Conservation (phyloP, 768 basidiomycete species). For the Pulveroboletus sp. region DNA sequence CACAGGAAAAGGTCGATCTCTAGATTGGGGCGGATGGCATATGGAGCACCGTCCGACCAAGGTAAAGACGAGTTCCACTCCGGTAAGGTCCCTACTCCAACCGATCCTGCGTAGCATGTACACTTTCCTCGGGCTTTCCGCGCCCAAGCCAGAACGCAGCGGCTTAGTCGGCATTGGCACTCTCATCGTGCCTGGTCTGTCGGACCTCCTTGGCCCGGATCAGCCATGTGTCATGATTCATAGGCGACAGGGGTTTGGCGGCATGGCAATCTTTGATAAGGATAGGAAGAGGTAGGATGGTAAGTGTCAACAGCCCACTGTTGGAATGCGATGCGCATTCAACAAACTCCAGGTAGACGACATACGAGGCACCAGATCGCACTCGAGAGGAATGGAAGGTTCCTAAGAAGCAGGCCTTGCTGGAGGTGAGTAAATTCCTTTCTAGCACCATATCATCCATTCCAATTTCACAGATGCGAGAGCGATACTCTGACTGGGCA, state of each 20-base stretch:
- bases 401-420: conserved; percentile 16
- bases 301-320: conserved; percentile 1
- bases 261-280: conserved; percentile 26
- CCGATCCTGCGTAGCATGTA: conserved; percentile 18
- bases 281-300: conserved; percentile 22
- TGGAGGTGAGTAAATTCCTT: conserved; percentile 9
- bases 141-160: conserved; percentile 26
- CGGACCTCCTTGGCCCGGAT: conserved; percentile 1
- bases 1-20: conserved; percentile 26
- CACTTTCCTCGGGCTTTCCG: conserved; percentile 12
- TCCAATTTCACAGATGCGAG: conserved; percentile 14
- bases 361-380: conserved; percentile 24
- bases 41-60: conserved; percentile 27
- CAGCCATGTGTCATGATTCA: conserved; percentile 28
- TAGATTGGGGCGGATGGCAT: conserved; percentile 30
- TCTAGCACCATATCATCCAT: neutral
- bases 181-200: conserved; percentile 21
- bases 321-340: neutral
- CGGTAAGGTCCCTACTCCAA: neutral
- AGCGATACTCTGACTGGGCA: conserved; percentile 24
- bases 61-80: conserved; percentile 5
- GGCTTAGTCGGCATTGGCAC: conserved; percentile 24
- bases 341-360: conserved; percentile 24
- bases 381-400: conserved; percentile 28
- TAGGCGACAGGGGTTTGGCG: conserved; percentile 24